Evolutionary conservation across 2,329 filamentous ascomycete species (phyloP), one percentile per base, ranked within the genome.

Genomic region (Talaromyces sp.): DNA sequence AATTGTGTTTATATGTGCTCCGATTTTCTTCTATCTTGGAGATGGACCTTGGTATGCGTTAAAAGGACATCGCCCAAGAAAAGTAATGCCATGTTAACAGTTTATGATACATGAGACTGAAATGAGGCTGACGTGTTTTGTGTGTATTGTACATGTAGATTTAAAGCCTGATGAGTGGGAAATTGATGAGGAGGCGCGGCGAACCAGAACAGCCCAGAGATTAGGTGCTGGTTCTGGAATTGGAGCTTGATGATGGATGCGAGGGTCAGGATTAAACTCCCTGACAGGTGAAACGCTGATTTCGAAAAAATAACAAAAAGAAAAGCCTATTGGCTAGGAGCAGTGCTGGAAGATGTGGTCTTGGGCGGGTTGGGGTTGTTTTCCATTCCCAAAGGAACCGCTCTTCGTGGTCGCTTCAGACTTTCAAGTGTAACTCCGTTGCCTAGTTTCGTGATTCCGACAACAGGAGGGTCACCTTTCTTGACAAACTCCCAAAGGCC

Each of bases 361-460:
- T 70, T 69, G n/a, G 72, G 69, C 24, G 69, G 68, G 27, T 68
- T 67, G 24, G 68, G 61, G 52, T 68, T 63, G 24, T 70, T 67
- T 35, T 71, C 64, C 56, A 68, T 69, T 59, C 68, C 69, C 27
- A 77, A 70, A 13, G 85, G 82, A 63, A 90, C 75, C 70, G 86
- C 82, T 71, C 86, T 84, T 76, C 92, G 85, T 55, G 93, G 90
- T 69, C 87, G 86, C 81, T 91, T 95, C 72, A 99, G 78, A 49
- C 89, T 88, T 68, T 93, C 91, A 69, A 93, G 77, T 24, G 92
- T 96, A 29, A 96, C 75, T 9, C 92, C 92, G 62, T 91, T 82
- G 41, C 83, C 86, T 58, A 99, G 78, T 77, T 96, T 97, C 21
- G 93, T 98, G 64, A 97, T 86, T 31, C 95, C 95, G 72, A 99